These are phyloP conservation scores for Neopestalotiopsis rosae DNA, from an alignment of 2,329 filamentous ascomycete species.

Conservation along the genomic window DNA sequence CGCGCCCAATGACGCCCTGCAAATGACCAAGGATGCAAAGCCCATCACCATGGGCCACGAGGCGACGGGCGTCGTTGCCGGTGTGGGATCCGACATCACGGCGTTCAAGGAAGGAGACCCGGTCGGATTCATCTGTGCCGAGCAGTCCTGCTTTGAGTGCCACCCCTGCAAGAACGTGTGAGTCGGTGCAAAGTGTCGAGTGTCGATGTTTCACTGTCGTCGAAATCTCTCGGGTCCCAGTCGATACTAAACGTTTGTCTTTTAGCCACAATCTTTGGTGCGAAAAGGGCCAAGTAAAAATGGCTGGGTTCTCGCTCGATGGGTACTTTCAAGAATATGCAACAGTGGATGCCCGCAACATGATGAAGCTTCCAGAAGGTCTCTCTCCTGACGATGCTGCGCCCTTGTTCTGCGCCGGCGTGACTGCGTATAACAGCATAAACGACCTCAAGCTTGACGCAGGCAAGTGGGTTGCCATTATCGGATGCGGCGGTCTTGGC, in stretches of 20 bases:
- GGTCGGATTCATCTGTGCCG: constrained; percentile 44
- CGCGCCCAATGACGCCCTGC: constrained; percentile 11
- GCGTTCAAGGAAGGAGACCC: constrained; percentile 63
- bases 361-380: constrained; percentile 30
- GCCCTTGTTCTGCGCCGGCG: constrained; percentile 35
- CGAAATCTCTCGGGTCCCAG: too few relatives aligned
- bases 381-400: constrained; percentile 29
- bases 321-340: constrained; percentile 36
- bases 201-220: too few relatives aligned
- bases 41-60: constrained; percentile 59
- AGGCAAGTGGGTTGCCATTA: constrained; percentile 30
- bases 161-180: constrained; percentile 25
- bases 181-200: background rate
- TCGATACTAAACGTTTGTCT: background rate
- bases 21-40: constrained; percentile 25
- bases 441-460: constrained; percentile 21
- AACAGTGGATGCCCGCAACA: constrained; percentile 30
- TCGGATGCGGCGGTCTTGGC: constrained; percentile 34
- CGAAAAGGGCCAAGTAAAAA: constrained; percentile 27
- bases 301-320: constrained; percentile 30
- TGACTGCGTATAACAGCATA: constrained; percentile 31
- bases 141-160: constrained; percentile 30
- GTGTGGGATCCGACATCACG: constrained; percentile 60
- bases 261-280: constrained; percentile 28
- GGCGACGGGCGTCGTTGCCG: constrained; percentile 66